Evolutionary conservation across 1,139 yeast genomes (phyloP).

Genomic region (Yamadazyma sp.): DNA sequence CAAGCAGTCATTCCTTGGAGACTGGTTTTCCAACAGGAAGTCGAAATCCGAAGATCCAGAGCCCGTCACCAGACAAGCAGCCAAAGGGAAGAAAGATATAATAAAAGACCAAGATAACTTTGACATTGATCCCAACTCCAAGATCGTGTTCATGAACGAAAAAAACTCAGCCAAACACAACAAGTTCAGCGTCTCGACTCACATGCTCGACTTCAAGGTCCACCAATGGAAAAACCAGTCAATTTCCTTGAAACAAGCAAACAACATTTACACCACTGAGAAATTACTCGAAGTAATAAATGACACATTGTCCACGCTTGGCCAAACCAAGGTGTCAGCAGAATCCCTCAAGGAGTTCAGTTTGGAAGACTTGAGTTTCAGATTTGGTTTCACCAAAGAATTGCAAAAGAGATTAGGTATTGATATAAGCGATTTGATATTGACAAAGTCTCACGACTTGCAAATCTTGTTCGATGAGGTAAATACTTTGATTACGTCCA

Average conservation of each 20-base stretch:
- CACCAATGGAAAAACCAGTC: slow-evolving; percentile 35
- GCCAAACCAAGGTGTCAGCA: slow-evolving; percentile 12
- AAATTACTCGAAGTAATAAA: slow-evolving; percentile 26
- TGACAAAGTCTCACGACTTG: slow-evolving; percentile 52
- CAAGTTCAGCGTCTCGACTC: slow-evolving; percentile 27
- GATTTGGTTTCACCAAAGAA: slow-evolving; percentile 59
- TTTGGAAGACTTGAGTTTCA: slow-evolving; percentile 49
- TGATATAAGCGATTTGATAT: slow-evolving; percentile 61
- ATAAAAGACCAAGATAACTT: slow-evolving; percentile 42
- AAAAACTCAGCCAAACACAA: slow-evolving; percentile 34
- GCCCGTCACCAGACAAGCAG: slow-evolving; percentile 7
- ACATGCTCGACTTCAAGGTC: slow-evolving; percentile 37
- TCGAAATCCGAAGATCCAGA: slow-evolving; percentile 2
- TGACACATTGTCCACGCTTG: slow-evolving; percentile 25
- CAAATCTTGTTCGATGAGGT: slow-evolving; percentile 47
- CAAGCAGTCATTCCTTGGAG: slow-evolving; percentile 18
- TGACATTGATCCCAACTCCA: slow-evolving; percentile 32
- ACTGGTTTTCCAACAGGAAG: slow-evolving; percentile 22
- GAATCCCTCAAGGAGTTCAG: slow-evolving; percentile 19
- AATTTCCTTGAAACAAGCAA: slow-evolving; percentile 28
- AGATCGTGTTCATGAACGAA: slow-evolving; percentile 37
- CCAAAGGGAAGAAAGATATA: slow-evolving; percentile 30
- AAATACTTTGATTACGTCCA: slow-evolving; percentile 43
- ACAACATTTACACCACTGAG: slow-evolving; percentile 27
- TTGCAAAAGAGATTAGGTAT: slow-evolving; percentile 63